A percentile compares a stretch with the other conserved stretches of the same genome.
These are phyloP conservation scores for Aegilops longissima DNA, from an alignment of 176 grass and related monocot genomes.

Conservation along the genomic window DNA sequence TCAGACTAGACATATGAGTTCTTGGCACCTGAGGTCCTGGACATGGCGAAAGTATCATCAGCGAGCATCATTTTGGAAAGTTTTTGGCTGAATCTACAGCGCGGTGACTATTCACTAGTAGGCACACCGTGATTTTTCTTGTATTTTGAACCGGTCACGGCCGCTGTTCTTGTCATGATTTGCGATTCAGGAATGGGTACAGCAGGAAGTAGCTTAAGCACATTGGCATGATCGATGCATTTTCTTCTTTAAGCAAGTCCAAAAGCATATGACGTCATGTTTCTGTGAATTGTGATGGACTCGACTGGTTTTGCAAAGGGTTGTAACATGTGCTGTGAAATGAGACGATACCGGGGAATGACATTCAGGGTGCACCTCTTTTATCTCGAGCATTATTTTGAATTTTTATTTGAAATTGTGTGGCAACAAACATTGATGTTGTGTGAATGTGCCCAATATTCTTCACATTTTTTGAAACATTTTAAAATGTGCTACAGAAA, in stretches of 20 bases:
- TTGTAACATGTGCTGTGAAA: background rate
- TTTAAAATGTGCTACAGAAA: too few species aligned
- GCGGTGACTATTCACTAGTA: background rate
- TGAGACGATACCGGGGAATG: background rate
- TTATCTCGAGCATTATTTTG: background rate
- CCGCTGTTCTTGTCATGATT: background rate
- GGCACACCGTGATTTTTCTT: background rate
- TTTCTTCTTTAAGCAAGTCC: background rate
- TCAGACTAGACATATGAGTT: background rate
- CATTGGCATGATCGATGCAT: background rate
- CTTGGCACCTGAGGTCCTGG: background rate
- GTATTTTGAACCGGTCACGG: conserved; percentile 11
- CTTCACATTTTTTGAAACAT: too few species aligned
- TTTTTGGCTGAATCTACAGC: background rate
- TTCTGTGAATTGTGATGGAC: background rate
- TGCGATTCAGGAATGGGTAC: conserved; percentile 6
- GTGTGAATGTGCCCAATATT: too few species aligned
- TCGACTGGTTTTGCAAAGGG: background rate
- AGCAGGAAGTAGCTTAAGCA: conserved; percentile 2
- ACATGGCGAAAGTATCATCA: conserved; percentile 2
- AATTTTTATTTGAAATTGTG: too few species aligned
- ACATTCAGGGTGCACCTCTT: background rate
- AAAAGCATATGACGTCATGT: background rate
- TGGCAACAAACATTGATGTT: too few species aligned
- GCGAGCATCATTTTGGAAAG: background rate